A percentile compares a stretch with the other conserved stretches of the same genome.
These are phyloP conservation scores for Talaromyces sp. DNA, from an alignment of 2,329 filamentous ascomycete species.

Conservation along the genomic window DNA sequence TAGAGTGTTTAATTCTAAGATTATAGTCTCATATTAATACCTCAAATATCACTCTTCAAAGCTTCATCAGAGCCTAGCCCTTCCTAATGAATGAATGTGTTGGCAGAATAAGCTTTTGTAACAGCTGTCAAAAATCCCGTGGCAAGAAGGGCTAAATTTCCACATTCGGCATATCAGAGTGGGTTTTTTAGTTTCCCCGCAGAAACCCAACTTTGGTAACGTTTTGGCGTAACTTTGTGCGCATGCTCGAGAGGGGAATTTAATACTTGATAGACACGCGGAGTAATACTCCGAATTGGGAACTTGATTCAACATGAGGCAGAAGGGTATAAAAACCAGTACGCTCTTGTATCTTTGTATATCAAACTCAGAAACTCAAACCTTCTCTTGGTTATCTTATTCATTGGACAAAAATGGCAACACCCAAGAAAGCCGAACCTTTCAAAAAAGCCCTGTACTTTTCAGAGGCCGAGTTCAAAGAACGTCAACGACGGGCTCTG, in stretches of 20 bases:
- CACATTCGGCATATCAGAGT: not conserved
- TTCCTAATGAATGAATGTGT: too few species aligned
- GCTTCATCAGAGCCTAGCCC: not conserved
- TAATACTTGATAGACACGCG: not conserved
- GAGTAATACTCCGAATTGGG: slow-evolving; percentile 1
- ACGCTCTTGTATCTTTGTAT: not conserved
- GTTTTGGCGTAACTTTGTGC: not conserved
- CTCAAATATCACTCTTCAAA: not conserved
- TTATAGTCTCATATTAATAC: not conserved
- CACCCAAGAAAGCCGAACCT: slow-evolving; percentile 14
- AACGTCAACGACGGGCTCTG: slow-evolving; percentile 17
- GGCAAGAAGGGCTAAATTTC: slow-evolving; percentile 1
- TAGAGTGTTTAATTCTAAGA: not conserved
- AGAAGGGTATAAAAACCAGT: not conserved
- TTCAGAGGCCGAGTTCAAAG: slow-evolving; percentile 19
- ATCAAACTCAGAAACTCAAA: not conserved
- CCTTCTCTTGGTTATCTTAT: not conserved
- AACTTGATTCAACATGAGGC: not conserved
- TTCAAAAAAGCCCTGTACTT: slow-evolving; percentile 27
- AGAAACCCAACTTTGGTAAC: not conserved
- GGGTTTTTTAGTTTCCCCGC: not conserved
- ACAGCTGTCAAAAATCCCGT: not conserved
- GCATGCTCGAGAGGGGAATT: not conserved
- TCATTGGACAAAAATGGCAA: slow-evolving; percentile 1
- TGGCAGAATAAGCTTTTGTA: not conserved